Base-by-base conservation (phyloP, 2,329 filamentous ascomycete species). In the Clarireedia homoeocarpa region DNA sequence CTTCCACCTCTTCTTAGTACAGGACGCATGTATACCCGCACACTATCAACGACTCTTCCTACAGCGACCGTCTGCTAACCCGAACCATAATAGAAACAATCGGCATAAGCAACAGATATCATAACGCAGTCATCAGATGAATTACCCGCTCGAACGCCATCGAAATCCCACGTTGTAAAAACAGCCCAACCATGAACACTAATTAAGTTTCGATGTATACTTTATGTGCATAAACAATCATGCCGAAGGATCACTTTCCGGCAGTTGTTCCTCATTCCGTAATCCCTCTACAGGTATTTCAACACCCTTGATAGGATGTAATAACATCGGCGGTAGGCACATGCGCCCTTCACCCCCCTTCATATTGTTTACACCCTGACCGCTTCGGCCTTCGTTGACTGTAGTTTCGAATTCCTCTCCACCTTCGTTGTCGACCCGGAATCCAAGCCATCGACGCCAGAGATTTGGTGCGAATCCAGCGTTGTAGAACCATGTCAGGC, bases 401-500 rank as follows among this genome's bases (percentile, higher is more conserved):
- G 78, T 79, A 59, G 80, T 71, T 72, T 94, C 90, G 63, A 87
- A 85, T 71, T 87, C 80, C 65, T 91, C 87, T 24, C 89, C 89
- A 10, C 87, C 86, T 55, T 89, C 85, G 62, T 89, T 87, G 67
- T 89, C 84, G 38, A 92, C 86, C 61, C 81, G 83, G 66, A 92
- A 83, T 1, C 91, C 91, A 38, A 96, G 73, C 92, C 92, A 97
- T 59, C 90, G 79, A 50, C 83, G 79, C 76, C 94, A 96, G 66
- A 97, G 67, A 61, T 89, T 89, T 2, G 84, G 81, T 6, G 88
- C 84, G 67, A 96, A 96, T 1, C 84, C 83, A 0, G 88, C 86
- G 63, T 91, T 89, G 71, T 95, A 96, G 71, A 94, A 96, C 91
- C 91, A 97, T 20, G 85, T 90, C 66, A 90, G 83, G 1, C 91